A percentile compares a stretch with the other conserved stretches of the same genome.
Conservation (phyloP, 139 green algal genomes). For the Tetradesmus obliquus region DNA sequence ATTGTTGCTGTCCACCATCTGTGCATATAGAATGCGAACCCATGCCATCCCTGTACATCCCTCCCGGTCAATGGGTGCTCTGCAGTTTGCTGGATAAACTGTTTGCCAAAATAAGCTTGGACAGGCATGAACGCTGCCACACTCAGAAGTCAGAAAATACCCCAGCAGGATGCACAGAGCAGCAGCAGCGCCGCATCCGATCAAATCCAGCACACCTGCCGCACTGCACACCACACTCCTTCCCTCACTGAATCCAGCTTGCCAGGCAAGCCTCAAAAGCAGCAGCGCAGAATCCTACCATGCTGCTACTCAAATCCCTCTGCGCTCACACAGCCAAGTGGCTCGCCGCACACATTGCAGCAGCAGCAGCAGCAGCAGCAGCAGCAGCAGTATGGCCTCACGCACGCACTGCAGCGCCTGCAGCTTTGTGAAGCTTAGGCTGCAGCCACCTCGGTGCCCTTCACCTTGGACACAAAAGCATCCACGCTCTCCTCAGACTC, state of each 20-base stretch:
- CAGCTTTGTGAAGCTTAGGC: background rate
- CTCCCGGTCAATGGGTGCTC: background rate
- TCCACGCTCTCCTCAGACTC: conserved; percentile 40
- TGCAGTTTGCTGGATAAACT: background rate
- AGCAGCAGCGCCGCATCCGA: no score
- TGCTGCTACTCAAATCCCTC: background rate
- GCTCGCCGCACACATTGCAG: no score
- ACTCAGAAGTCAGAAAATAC: background rate
- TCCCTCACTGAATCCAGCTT: background rate
- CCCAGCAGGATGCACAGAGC: background rate
- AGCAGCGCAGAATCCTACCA: background rate
- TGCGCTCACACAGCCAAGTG: background rate
- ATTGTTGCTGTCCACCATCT: background rate
- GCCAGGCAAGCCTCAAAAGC: background rate
- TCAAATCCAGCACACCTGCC: background rate
- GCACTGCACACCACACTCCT: background rate
- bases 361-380: no score
- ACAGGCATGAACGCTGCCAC: background rate
- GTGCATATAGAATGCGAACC: background rate
- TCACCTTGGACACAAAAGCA: background rate
- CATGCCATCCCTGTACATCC: background rate
- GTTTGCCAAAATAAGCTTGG: background rate
- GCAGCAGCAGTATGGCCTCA: no score
- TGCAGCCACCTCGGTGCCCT: background rate
- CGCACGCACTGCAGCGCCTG: background rate